phyloP scores from a whole-genome alignment of 2,329 filamentous ascomycete species.

The Botrytis galanthina region DNA sequence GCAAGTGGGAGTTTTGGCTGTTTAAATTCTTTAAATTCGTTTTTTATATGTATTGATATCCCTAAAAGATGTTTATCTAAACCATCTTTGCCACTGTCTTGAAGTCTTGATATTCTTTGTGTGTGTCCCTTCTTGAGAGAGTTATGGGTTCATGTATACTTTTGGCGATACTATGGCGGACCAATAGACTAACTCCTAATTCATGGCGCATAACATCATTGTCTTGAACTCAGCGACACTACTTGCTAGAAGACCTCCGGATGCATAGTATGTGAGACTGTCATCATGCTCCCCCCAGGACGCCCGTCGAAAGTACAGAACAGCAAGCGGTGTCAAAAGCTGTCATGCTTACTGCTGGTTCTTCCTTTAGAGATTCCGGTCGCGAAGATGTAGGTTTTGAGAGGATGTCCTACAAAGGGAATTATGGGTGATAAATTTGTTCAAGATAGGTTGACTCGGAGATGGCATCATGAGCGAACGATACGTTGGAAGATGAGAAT shows the following conservation, averaged over 20 bases:
- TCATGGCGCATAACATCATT: accelerated
- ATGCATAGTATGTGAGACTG: not conserved
- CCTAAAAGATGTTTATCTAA: not conserved
- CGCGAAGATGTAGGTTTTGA: not conserved
- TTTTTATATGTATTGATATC: not conserved
- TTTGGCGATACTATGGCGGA: not conserved
- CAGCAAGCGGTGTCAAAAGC: too few relatives aligned
- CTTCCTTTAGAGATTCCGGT: too few relatives aligned
- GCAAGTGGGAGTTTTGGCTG: not conserved
- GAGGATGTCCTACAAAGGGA: not conserved
- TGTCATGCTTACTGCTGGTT: accelerated
- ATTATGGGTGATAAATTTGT: not conserved
- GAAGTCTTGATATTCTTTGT: not conserved
- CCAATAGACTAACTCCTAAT: accelerated
- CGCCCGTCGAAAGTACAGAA: too few relatives aligned
- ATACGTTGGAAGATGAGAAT: not conserved
- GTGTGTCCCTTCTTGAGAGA: not conserved
- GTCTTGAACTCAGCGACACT: not conserved
- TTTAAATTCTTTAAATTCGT: not conserved
- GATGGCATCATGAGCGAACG: not conserved
- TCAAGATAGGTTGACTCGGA: not conserved
- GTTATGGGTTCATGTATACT: not conserved
- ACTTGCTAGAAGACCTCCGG: accelerated
- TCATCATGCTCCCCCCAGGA: too few relatives aligned
- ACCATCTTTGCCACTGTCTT: not conserved